A percentile compares a stretch with the other conserved stretches of the same genome.
Conservation (phyloP, 805 yeast species). For the Schwanniomyces pseudopolymorphus region DNA sequence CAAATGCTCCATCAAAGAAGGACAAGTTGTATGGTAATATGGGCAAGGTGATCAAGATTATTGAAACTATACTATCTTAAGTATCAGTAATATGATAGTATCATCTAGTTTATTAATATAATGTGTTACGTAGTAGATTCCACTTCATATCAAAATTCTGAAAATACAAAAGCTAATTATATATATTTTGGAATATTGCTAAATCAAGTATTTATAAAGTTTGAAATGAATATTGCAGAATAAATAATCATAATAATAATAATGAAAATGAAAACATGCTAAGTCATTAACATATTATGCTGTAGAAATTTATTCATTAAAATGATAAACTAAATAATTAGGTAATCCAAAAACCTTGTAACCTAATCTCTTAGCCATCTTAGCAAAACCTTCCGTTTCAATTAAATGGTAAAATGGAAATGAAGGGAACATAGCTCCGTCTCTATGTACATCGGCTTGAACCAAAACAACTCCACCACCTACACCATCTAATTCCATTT, state of each 20-base stretch:
- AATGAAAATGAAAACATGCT: not conserved
- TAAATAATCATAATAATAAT: not conserved
- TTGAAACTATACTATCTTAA: too few species aligned
- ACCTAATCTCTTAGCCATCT: slow-evolving; percentile 93
- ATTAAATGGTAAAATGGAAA: slow-evolving; percentile 96
- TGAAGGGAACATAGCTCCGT: slow-evolving; percentile 99
- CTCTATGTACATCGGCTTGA: slow-evolving; percentile 96
- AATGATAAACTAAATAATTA: slow-evolving; percentile 88
- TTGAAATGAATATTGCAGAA: not conserved
- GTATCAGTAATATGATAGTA: too few species aligned
- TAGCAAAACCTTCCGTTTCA: slow-evolving; percentile 98
- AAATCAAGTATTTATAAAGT: not conserved
- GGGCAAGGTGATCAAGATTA: too few species aligned
- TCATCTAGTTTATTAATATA: not conserved
- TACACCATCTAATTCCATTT: slow-evolving; percentile 91
- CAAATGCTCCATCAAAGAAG: too few species aligned
- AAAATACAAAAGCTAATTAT: not conserved
- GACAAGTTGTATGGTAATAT: too few species aligned
- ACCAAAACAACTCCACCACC: slow-evolving; percentile 97
- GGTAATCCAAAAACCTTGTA: slow-evolving; percentile 92
- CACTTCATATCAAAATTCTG: not conserved
- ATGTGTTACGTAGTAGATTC: not conserved
- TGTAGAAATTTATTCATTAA: slow-evolving; percentile 57
- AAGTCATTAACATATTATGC: not conserved
- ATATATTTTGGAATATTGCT: too few species aligned